Base-by-base conservation (phyloP, 805 yeast species). In the Barnettozyma californica region DNA sequence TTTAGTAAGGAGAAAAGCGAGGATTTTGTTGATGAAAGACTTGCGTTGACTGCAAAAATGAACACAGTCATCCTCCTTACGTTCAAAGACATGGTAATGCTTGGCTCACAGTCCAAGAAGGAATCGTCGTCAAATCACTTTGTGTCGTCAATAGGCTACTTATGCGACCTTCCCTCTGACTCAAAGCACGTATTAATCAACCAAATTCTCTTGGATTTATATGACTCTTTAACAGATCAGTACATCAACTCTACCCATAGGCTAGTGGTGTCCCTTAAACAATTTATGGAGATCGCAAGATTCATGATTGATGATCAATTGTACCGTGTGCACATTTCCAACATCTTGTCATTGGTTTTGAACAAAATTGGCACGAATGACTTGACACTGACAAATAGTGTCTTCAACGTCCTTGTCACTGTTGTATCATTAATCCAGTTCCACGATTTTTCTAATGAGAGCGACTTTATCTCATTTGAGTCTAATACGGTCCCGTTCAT, bases 281-380 rank as follows among this genome's bases (percentile, higher is more conserved):
- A 83, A 35, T 71, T 90, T 42, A 78, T 83, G 3, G 81, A 78
- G 21, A 65, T 87, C 20, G 76, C 84, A 1, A 74, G 95, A 47
- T 82, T 76, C 51, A 78, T 94, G 73, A 82, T 85, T 0, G 61
- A 68, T 7, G 72, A 78, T 2, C 84, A 84, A 1, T 65, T 80
- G 2, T 88, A 77, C 60, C 70, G 96, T 40, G 81, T 87, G 11
- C 99, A 94, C 59, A 68, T 89, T 11, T 80, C 95, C 0, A 78
- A 95, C 46, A 69, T 94, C 14, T 62, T 91, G 36, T 77, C 82
- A 25, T 73, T 88, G 64, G 69, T 83, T 2, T 63, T 90, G 8
- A 87, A 90, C 0, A 96, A 94, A 27, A 81, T 94, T 26, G 98
- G 94, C 62, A 78, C 91, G 0, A 94, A 91, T 62, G 99, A 94